Evolutionary conservation across 306 rosid species (phyloP).

Genomic region (Trifolium repens): DNA sequence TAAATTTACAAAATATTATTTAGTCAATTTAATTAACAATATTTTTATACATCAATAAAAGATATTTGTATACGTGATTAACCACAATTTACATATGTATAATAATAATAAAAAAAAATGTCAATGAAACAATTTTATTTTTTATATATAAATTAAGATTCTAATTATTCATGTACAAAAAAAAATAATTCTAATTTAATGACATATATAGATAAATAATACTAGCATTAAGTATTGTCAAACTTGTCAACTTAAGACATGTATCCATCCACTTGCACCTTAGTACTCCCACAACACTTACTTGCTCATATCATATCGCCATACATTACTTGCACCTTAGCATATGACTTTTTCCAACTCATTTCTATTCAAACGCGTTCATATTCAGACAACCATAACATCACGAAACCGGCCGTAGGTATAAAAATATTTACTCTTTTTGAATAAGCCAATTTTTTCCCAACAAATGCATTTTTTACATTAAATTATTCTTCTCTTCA

Average conservation of each 20-base stretch:
- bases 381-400: conserved; percentile 57
- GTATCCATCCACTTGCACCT: conserved; percentile 27
- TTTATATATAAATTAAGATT: not conserved
- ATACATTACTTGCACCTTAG: not conserved
- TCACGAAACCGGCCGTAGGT: conserved; percentile 63
- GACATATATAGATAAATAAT: not conserved
- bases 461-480: not conserved
- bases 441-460: conserved; percentile 46
- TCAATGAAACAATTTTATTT: no score
- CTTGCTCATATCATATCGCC: conserved; percentile 25
- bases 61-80: no score
- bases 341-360: conserved; percentile 52
- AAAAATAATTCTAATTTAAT: not conserved
- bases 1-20: no score
- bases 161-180: not conserved
- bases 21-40: no score
- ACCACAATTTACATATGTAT: no score
- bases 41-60: no score
- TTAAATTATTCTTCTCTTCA: conserved; percentile 32
- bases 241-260: conserved; percentile 17
- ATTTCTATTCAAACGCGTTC: conserved; percentile 44
- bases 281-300: not conserved
- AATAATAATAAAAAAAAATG: no score
- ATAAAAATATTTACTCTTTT: not conserved
- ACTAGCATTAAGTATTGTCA: not conserved